phyloP scores from a whole-genome alignment of 345 rosid genomes.

The Populus ilicifolia region DNA sequence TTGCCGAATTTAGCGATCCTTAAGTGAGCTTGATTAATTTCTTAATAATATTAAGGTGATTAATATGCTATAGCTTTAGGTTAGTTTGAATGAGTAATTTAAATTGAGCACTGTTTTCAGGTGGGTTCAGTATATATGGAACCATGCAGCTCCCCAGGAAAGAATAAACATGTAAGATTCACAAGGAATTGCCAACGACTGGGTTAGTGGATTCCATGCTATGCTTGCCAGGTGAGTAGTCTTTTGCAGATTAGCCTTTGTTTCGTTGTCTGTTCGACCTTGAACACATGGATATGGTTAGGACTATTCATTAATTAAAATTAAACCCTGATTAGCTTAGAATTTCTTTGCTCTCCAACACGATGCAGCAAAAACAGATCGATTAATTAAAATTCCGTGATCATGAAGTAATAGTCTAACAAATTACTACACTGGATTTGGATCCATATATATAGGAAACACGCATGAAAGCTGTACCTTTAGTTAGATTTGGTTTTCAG shows the following conservation, averaged over 20 bases:
- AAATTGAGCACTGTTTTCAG: background rate
- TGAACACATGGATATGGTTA: constrained; percentile 9
- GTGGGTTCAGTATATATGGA: background rate
- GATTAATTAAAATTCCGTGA: too few species aligned
- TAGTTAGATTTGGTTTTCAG: too few species aligned
- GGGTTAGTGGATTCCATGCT: constrained; percentile 56
- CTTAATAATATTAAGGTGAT: background rate
- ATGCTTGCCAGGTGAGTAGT: constrained; percentile 41
- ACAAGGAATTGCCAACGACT: background rate
- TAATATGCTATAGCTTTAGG: background rate
- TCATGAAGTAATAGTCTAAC: too few species aligned
- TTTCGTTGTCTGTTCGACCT: constrained; percentile 66
- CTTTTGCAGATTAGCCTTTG: constrained; percentile 34
- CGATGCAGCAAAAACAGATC: background rate
- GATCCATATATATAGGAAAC: too few species aligned
- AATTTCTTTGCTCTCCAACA: background rate
- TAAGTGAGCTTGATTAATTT: background rate
- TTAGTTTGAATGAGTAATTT: background rate
- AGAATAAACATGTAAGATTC: background rate
- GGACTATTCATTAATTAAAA: background rate
- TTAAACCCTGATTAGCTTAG: constrained; percentile 6
- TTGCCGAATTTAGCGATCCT: background rate
- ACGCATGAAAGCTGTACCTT: too few species aligned
- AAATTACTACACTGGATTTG: too few species aligned
- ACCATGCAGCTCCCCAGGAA: background rate